These are phyloP conservation scores for Ogataea nakhonphanomensis DNA, from an alignment of 805 yeast species.

Conservation along the genomic window DNA sequence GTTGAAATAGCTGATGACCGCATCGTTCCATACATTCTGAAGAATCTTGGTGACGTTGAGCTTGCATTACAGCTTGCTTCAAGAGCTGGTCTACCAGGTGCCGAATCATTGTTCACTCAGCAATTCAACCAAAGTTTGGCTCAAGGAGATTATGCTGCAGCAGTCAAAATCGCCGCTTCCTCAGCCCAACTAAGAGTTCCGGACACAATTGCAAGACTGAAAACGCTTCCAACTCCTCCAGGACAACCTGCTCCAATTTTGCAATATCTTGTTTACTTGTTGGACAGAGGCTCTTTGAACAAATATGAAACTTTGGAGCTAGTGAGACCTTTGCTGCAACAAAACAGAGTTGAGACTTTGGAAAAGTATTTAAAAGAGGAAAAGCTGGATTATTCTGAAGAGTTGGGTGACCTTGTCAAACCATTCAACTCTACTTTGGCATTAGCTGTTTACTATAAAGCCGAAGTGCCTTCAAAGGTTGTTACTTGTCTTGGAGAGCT, in stretches of 20 bases:
- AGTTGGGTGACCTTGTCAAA: constrained; percentile 92
- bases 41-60: constrained; percentile 79
- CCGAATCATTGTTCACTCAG: constrained; percentile 84
- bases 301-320: constrained; percentile 91
- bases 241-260: constrained; percentile 93
- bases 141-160: constrained; percentile 84
- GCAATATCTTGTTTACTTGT: constrained; percentile 84
- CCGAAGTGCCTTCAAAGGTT: constrained; percentile 82
- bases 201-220: constrained; percentile 89
- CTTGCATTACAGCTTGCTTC: constrained; percentile 87
- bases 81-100: constrained; percentile 97
- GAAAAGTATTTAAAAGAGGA: constrained; percentile 97
- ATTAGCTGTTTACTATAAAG: constrained; percentile 82
- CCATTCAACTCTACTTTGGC: constrained; percentile 84
- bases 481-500: constrained; percentile 89
- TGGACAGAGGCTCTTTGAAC: constrained; percentile 91
- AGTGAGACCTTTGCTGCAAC: constrained; percentile 93
- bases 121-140: constrained; percentile 84
- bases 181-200: constrained; percentile 91
- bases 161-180: constrained; percentile 96
- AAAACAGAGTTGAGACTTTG: constrained; percentile 86
- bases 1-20: constrained; percentile 84
- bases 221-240: constrained; percentile 84
- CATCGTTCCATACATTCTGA: constrained; percentile 84
- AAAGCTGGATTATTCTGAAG: constrained; percentile 92